A percentile compares a stretch with the other conserved stretches of the same genome.
Conservation (phyloP, 345 rosid genomes). For the Citrus hindsii region DNA sequence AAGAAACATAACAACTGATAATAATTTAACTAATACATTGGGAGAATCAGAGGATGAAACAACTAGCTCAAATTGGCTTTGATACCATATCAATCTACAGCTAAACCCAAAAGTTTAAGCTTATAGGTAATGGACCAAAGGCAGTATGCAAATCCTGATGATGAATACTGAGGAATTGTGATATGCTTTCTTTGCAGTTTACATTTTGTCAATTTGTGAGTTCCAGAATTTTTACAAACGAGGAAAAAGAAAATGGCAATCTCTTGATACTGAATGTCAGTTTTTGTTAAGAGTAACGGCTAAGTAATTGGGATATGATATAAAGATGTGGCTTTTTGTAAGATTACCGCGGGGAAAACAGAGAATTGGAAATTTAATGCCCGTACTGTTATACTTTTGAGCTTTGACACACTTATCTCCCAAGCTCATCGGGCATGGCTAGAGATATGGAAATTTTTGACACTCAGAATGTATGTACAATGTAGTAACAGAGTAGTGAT, state of each 20-base stretch:
- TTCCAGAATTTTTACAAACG: neutral
- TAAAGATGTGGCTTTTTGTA: neutral
- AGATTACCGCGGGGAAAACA: neutral
- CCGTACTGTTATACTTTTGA: neutral
- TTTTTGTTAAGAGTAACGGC: neutral
- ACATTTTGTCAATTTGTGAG: neutral
- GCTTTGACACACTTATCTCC: neutral
- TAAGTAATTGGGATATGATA: neutral
- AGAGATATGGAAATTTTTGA: neutral
- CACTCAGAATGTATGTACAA: neutral
- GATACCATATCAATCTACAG: neutral
- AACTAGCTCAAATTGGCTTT: neutral
- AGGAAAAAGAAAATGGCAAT: neutral
- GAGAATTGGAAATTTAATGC: neutral
- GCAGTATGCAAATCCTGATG: neutral
- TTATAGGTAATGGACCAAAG: neutral
- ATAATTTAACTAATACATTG: neutral
- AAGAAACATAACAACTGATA: neutral
- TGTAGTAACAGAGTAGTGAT: neutral
- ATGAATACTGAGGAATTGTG: neutral
- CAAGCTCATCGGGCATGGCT: no score
- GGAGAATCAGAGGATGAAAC: neutral
- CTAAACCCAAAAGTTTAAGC: neutral
- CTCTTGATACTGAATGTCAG: neutral
- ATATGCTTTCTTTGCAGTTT: neutral